A percentile compares a stretch with the other conserved stretches of the same genome.
Evolutionary conservation across 257 asterid genomes (phyloP).

Genomic region (Ocimum tenuiflorum): DNA sequence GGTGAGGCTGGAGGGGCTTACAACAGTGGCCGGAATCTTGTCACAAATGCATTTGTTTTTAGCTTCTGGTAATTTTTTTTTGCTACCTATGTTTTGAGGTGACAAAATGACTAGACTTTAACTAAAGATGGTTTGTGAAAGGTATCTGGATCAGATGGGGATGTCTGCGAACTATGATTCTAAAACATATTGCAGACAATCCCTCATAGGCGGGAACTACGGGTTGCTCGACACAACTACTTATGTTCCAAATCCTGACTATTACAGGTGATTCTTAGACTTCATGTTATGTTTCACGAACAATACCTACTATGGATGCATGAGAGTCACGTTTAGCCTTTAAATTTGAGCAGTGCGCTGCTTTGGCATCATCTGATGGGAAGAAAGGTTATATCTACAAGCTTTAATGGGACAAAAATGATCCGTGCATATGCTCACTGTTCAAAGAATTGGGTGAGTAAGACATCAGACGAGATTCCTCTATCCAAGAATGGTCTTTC

Average conservation of each 20-base stretch:
- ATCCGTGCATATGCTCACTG: constrained; percentile 78
- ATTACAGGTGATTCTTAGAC: constrained; percentile 48
- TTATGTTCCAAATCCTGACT: constrained; percentile 79
- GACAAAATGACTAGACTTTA: background rate
- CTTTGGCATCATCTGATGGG: constrained; percentile 97
- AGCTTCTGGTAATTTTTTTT: constrained; percentile 60
- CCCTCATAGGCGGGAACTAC: constrained; percentile 85
- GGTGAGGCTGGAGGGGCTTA: constrained; percentile 87
- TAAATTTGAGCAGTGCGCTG: constrained; percentile 48
- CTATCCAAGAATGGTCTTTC: background rate
- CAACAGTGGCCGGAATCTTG: constrained; percentile 68
- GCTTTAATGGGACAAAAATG: constrained; percentile 41
- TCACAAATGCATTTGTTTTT: constrained; percentile 69
- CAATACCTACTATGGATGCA: background rate
- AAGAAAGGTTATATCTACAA: constrained; percentile 49
- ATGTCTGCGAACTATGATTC: constrained; percentile 65
- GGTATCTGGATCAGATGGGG: constrained; percentile 93
- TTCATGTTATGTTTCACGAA: too few species aligned
- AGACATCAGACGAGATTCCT: background rate
- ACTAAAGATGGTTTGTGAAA: constrained; percentile 7
- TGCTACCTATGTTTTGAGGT: background rate
- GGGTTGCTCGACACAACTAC: constrained; percentile 64
- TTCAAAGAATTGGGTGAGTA: constrained; percentile 59
- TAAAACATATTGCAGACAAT: constrained; percentile 82
- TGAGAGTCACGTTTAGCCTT: background rate